Evolutionary conservation across 2,329 filamentous ascomycete genomes (phyloP).

Genomic region (Juglanconis oblonga): DNA sequence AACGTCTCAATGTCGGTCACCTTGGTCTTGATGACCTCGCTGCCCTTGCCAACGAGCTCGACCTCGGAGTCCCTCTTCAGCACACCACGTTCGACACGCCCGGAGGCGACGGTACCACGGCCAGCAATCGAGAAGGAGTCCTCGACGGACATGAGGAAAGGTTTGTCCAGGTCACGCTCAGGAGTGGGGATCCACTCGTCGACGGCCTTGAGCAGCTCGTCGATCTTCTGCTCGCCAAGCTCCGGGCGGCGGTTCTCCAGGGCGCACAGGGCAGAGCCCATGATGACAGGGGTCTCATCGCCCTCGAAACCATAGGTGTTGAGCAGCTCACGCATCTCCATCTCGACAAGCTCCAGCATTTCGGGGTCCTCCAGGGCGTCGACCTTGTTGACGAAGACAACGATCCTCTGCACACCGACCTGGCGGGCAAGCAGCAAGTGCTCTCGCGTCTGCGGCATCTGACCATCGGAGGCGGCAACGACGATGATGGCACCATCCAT

Average conservation of each 20-base stretch:
- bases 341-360: conserved; percentile 99
- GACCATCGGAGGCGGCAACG: conserved; percentile 95
- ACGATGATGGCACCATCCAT: conserved; percentile 99
- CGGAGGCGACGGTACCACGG: conserved; percentile 94
- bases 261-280: conserved; percentile 94
- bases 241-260: conserved; percentile 83
- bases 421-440: conserved; percentile 96
- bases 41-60: conserved; percentile 87
- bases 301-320: conserved; percentile 93
- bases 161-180: conserved; percentile 91
- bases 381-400: conserved; percentile 99
- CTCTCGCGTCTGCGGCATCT: conserved; percentile 99
- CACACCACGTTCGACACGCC: conserved; percentile 92
- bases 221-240: conserved; percentile 83
- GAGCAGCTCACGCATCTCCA: conserved; percentile 99
- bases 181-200: conserved; percentile 97
- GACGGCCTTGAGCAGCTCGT: conserved; percentile 85
- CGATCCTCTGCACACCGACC: conserved; percentile 96
- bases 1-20: conserved; percentile 99
- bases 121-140: conserved; percentile 87
- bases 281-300: conserved; percentile 94
- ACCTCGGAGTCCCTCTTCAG: conserved; percentile 94
- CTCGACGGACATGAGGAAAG: conserved; percentile 98
- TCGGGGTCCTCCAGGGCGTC: conserved; percentile 96
- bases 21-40: conserved; percentile 89